Percentiles rank a stretch among this genome's conserved stretches.
These are phyloP conservation scores for Boletus eberwhitei DNA, from an alignment of 768 basidiomycete species.

Conservation along the genomic window DNA sequence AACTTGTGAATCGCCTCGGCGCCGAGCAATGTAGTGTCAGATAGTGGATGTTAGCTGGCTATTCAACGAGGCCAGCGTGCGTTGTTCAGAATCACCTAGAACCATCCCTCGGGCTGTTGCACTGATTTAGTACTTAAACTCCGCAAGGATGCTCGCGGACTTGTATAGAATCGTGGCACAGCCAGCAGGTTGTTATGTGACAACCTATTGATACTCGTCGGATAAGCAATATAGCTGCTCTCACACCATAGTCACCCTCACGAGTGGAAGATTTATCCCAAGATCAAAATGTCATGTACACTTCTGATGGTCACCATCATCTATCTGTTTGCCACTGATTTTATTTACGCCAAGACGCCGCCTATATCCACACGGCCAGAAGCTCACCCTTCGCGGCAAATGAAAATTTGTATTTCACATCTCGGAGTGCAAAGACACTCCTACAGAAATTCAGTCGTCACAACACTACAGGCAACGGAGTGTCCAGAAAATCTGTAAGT, in stretches of 20 bases:
- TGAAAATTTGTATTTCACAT: not conserved
- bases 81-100: too few species aligned
- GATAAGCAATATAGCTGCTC: not conserved
- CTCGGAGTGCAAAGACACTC: not conserved
- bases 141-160: too few species aligned
- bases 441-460: not conserved
- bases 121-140: too few species aligned
- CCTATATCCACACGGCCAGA: not conserved
- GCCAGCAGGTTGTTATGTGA: too few species aligned
- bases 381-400: too few species aligned
- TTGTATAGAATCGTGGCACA: too few species aligned
- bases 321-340: not conserved
- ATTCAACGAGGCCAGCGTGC: too few species aligned
- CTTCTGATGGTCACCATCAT: not conserved
- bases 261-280: too few species aligned
- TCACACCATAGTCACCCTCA: not conserved
- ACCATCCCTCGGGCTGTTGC: too few species aligned
- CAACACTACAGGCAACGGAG: not conserved
- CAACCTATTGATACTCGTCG: too few species aligned
- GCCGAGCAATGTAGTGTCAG: not conserved
- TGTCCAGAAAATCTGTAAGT: not conserved
- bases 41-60: not conserved
- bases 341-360: not conserved
- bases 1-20: not conserved
- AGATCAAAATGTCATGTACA: too few species aligned